phyloP scores from a whole-genome alignment of 2,329 filamentous ascomycete genomes.

The Dothistroma pini region DNA sequence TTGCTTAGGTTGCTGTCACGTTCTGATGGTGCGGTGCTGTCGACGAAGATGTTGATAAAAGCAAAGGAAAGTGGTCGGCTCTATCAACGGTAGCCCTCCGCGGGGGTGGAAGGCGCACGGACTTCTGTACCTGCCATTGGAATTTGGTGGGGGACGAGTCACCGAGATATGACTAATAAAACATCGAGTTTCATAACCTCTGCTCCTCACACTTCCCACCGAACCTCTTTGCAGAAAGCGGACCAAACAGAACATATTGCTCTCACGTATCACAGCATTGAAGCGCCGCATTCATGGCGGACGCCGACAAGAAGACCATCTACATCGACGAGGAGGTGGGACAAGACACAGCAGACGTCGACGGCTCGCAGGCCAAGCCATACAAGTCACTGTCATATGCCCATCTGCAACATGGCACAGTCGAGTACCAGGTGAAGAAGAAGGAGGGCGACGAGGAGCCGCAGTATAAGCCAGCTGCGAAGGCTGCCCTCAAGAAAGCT shows the following conservation, averaged over 20 bases:
- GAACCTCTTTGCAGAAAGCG: background rate
- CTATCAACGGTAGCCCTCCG: background rate
- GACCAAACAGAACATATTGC: background rate
- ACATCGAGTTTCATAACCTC: background rate
- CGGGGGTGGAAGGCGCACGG: background rate
- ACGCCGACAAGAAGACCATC: slow-evolving; percentile 43
- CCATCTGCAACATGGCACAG: slow-evolving; percentile 63
- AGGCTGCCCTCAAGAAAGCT: slow-evolving; percentile 82
- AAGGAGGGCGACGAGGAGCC: slow-evolving; percentile 62
- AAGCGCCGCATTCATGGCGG: slow-evolving; percentile 27
- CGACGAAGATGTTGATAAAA: no score
- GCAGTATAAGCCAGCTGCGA: slow-evolving; percentile 77
- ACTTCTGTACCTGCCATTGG: background rate
- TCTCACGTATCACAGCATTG: background rate
- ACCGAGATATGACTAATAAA: background rate
- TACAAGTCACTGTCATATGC: slow-evolving; percentile 80
- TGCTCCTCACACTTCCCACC: background rate
- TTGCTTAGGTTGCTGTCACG: no score
- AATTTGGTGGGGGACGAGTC: background rate
- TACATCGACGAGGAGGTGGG: slow-evolving; percentile 82
- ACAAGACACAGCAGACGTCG: slow-evolving; percentile 57
- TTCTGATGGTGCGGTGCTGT: no score
- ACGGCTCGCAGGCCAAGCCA: slow-evolving; percentile 68
- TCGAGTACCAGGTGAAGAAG: slow-evolving; percentile 65
- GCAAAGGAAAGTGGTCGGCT: background rate